Evolutionary conservation across 1,284 basidiomycete species (phyloP).

Genomic region (Cerrena zonata): DNA sequence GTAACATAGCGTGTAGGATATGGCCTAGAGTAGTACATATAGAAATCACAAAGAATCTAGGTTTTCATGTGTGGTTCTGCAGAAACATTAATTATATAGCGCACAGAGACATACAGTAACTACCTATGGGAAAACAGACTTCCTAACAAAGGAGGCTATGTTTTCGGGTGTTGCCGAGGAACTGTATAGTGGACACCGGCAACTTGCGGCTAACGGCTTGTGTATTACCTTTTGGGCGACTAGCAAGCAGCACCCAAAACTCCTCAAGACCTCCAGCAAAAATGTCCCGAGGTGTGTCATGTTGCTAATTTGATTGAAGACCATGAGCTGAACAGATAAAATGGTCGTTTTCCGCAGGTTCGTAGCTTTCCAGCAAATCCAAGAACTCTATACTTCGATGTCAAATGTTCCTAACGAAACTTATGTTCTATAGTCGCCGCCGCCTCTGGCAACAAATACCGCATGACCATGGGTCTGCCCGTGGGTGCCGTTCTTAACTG

Average conservation of each 20-base stretch:
- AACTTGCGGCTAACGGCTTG: constrained; percentile 24
- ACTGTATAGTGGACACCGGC: constrained; percentile 31
- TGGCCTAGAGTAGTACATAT: too few relatives aligned
- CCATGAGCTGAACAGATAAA: constrained; percentile 14
- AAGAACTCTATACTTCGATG: not conserved
- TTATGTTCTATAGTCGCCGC: constrained; percentile 32
- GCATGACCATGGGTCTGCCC: constrained; percentile 94
- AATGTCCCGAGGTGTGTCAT: constrained; percentile 28
- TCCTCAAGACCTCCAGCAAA: constrained; percentile 29
- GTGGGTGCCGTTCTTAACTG: constrained; percentile 99
- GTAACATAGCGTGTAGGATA: too few relatives aligned
- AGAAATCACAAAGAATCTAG: too few relatives aligned
- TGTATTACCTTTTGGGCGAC: constrained; percentile 11
- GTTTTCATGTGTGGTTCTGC: too few relatives aligned
- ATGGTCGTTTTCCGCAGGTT: not conserved
- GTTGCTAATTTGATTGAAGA: not conserved
- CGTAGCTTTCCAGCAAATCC: constrained; percentile 15
- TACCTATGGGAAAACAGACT: too few relatives aligned
- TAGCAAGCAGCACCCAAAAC: constrained; percentile 20
- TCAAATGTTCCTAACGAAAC: constrained; percentile 23
- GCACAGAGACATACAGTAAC: too few relatives aligned
- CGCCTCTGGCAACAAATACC: constrained; percentile 89
- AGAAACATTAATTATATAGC: too few relatives aligned
- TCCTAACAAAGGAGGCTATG: not conserved
- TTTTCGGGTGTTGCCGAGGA: constrained; percentile 19